Evolutionary conservation across 768 basidiomycete species (phyloP), one percentile per base, ranked within the genome.

Genomic region (Suillus occidentalis): DNA sequence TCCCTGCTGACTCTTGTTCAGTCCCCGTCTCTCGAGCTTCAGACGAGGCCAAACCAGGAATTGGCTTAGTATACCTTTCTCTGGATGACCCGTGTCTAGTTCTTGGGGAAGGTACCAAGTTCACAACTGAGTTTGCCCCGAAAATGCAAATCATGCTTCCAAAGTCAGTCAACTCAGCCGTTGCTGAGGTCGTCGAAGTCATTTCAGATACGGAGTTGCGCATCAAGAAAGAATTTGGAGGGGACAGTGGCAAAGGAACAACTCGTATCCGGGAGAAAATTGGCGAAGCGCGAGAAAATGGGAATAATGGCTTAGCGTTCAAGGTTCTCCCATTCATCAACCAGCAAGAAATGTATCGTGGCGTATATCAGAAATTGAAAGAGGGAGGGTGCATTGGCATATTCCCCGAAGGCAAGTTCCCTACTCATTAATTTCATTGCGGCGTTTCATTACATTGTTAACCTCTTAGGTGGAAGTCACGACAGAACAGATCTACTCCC

Each of bases 401-500:
- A 68, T 99, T 99, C 73, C 97, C 97, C 45, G 97, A 99, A 89
- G 97, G 96, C 94, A 69, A 64, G 76, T 65, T 1, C 28, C 31
- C 16, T 34, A n/a, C 47, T 56, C 7, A 55, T 63, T 13, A n/a
- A 31, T 66, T 31, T 9, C 18, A 50, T 49, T 16, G 14, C 16
- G 37, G 39, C 22, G 57, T n/a, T 25, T 43, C 10, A 25, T 58
- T 39, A 58, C 28, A 25, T 31, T 16, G 12, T 42, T 42, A 40
- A 12, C 40, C 25, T 22, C 53, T 60, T 66, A 98, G 96, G 97
- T 70, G 97, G 97, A 63, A 98, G 96, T 65, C 97, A 99, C 76
- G 97, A 99, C 78, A 90, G 97, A 47, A 96, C 94, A 10, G 95
- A 99, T 77, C 84, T 99, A 59, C 86, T 99, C 22, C 97, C 97